phyloP scores from a whole-genome alignment of 2,329 filamentous ascomycete genomes.

The Neonectria neomacrospora region DNA sequence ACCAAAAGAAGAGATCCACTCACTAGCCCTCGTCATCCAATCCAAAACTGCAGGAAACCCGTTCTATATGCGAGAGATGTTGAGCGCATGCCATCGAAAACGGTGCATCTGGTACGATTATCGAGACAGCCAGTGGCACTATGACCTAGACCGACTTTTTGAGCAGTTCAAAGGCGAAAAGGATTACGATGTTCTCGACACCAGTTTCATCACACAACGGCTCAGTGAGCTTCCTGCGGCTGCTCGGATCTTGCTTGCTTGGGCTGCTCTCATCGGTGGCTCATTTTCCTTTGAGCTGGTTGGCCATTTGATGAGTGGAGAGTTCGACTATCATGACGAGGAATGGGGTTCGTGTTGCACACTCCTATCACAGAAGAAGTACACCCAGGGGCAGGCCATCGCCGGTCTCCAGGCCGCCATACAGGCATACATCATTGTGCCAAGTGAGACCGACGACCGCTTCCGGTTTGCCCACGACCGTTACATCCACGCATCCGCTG shows the following conservation, averaged over 20 bases:
- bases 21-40: conserved; percentile 85
- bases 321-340: conserved; percentile 71
- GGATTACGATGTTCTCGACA: conserved; percentile 83
- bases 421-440: conserved; percentile 81
- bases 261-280: conserved; percentile 85
- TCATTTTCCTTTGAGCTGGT: conserved; percentile 87
- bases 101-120: conserved; percentile 94
- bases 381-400: conserved; percentile 75
- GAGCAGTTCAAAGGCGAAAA: conserved; percentile 83
- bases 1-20: conserved; percentile 75
- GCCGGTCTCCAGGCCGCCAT: conserved; percentile 85
- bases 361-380: conserved; percentile 46
- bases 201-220: conserved; percentile 82
- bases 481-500: conserved; percentile 79
- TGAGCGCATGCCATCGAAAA: conserved; percentile 86
- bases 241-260: conserved; percentile 82
- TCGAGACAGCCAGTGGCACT: conserved; percentile 83
- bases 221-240: conserved; percentile 79
- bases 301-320: conserved; percentile 78
- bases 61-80: conserved; percentile 91
- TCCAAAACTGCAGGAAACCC: conserved; percentile 90
- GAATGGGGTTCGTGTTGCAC: conserved; percentile 50
- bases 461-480: conserved; percentile 92
- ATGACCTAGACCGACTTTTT: conserved; percentile 86
- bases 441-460: conserved; percentile 84